Conservation (phyloP, 257 asterid genomes). For the Apocynum venetum region DNA sequence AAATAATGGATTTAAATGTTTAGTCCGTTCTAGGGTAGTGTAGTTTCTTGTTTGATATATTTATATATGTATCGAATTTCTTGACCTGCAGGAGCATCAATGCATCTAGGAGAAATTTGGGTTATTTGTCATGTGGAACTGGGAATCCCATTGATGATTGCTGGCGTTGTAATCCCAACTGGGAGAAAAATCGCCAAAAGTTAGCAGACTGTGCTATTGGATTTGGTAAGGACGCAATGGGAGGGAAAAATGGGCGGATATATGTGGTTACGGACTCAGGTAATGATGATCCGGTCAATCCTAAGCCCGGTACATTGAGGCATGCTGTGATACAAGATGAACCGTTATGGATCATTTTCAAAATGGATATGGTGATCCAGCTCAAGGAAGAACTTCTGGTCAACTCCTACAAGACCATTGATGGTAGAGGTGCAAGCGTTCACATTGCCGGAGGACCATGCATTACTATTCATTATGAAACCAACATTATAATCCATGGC, state of each 20-base stretch:
- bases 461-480: constrained; percentile 50
- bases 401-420: constrained; percentile 70
- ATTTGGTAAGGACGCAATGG: constrained; percentile 64
- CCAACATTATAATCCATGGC: constrained; percentile 65
- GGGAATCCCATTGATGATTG: constrained; percentile 86
- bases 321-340: constrained; percentile 69
- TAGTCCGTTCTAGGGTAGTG: too few relatives aligned
- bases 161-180: constrained; percentile 68
- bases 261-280: constrained; percentile 66
- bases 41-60: too few relatives aligned
- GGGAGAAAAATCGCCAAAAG: constrained; percentile 62
- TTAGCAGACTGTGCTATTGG: constrained; percentile 82
- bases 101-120: constrained; percentile 62
- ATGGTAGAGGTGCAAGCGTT: constrained; percentile 74
- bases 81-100: constrained; percentile 43
- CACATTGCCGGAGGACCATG: constrained; percentile 73
- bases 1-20: not conserved
- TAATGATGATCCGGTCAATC: constrained; percentile 57
- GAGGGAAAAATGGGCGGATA: constrained; percentile 57
- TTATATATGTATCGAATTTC: not conserved
- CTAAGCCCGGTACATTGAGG: constrained; percentile 68
- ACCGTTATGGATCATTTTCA: constrained; percentile 72
- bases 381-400: constrained; percentile 59
- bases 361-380: constrained; percentile 59
- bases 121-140: constrained; percentile 50